Evolutionary conservation across 192 early-diverging fungal species (phyloP).

Genomic region (Linnemannia zychae): DNA sequence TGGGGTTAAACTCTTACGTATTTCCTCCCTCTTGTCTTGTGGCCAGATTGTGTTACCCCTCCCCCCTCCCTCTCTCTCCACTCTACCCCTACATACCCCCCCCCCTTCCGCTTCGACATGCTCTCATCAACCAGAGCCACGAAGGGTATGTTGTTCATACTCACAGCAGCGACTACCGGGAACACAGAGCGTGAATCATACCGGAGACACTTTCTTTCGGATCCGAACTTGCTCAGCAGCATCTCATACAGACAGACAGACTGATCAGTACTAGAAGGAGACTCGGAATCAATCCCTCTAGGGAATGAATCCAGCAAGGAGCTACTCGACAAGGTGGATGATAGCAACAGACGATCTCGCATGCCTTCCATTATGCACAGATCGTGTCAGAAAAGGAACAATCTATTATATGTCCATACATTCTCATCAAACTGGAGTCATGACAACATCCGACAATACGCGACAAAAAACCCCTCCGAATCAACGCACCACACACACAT

Average conservation of each 20-base stretch:
- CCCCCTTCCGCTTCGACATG: background rate
- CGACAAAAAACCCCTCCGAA: background rate
- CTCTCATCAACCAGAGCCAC: constrained; percentile 3
- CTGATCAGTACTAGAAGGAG: background rate
- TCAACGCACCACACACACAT: background rate
- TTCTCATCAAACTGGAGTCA: too few relatives aligned
- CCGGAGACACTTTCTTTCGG: background rate
- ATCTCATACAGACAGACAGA: too few relatives aligned
- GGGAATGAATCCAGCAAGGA: too few relatives aligned
- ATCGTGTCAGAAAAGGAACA: too few relatives aligned
- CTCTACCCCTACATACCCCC: background rate
- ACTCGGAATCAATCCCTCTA: background rate
- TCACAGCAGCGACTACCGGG: background rate
- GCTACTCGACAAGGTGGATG: too few relatives aligned
- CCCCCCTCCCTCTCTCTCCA: background rate
- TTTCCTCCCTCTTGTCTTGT: too few relatives aligned
- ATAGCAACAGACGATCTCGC: too few relatives aligned
- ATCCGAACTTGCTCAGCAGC: background rate
- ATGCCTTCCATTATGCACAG: too few relatives aligned
- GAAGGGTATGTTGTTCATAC: background rate
- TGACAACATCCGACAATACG: background rate
- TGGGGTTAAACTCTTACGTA: too few relatives aligned
- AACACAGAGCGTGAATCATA: background rate
- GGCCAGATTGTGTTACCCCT: too few relatives aligned
- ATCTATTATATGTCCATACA: too few relatives aligned